phyloP scores from a whole-genome alignment of 2,329 filamentous ascomycete species.

The Exophiala bonariae region DNA sequence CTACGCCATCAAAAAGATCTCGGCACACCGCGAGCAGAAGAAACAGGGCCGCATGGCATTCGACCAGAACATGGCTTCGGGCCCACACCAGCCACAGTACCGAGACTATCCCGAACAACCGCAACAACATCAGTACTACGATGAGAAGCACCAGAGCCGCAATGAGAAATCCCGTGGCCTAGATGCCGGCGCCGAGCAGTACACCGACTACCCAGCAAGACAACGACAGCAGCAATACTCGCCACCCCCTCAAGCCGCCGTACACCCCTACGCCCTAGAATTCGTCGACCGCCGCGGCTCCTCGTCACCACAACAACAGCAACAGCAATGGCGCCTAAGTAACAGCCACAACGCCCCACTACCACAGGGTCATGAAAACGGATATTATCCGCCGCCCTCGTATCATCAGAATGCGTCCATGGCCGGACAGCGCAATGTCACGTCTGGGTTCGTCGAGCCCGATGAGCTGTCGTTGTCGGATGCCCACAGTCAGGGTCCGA shows the following conservation, averaged over 20 bases:
- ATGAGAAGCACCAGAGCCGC: background rate
- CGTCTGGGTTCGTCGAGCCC: background rate
- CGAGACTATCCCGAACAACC: background rate
- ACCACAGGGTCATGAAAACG: background rate
- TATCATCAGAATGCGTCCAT: too few species aligned
- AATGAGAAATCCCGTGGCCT: too few species aligned
- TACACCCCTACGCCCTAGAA: background rate
- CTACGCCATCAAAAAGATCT: conserved; percentile 1
- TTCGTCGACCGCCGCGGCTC: background rate
- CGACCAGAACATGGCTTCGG: background rate
- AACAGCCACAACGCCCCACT: background rate
- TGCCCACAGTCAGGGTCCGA: background rate
- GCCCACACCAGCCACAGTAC: too few species aligned
- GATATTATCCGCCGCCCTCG: background rate
- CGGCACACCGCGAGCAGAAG: background rate
- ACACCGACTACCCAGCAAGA: background rate
- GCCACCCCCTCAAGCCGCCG: background rate
- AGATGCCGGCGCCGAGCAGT: background rate
- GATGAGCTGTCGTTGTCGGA: background rate
- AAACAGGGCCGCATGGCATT: background rate
- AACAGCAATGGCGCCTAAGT: background rate
- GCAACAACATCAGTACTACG: background rate
- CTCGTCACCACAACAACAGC: background rate
- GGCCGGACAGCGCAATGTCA: background rate
- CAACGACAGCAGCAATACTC: background rate